A percentile compares a stretch with the other conserved stretches of the same genome.
Conservation (phyloP, 2,329 filamentous ascomycete genomes). For the Pseudogymnoascus sp. region DNA sequence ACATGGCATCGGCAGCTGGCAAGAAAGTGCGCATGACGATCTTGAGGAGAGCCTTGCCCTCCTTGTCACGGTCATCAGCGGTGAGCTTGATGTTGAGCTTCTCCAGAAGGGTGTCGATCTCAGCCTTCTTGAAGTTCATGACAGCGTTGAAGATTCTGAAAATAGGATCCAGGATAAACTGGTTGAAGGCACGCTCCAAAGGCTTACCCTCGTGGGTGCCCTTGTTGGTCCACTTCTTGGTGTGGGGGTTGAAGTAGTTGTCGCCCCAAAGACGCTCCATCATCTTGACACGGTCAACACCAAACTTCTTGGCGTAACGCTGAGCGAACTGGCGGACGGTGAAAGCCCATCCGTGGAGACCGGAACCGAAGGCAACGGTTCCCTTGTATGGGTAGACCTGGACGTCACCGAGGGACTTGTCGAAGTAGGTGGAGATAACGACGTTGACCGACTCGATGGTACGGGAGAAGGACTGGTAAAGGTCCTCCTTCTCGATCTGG, state of each 20-base stretch:
- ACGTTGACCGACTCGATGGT: slow-evolving; percentile 99
- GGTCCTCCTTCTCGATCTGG: slow-evolving; percentile 95
- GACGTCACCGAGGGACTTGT: slow-evolving; percentile 93
- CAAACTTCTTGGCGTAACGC: slow-evolving; percentile 99
- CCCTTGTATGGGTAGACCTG: slow-evolving; percentile 98
- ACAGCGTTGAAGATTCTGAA: slow-evolving; percentile 96
- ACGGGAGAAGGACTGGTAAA: slow-evolving; percentile 99
- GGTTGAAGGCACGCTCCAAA: slow-evolving; percentile 98
- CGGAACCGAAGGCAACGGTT: slow-evolving; percentile 97
- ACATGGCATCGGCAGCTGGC: slow-evolving; percentile 90
- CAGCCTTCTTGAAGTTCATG: slow-evolving; percentile 99
- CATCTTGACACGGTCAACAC: slow-evolving; percentile 99
- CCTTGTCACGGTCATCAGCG: slow-evolving; percentile 79
- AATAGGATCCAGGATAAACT: slow-evolving; percentile 99
- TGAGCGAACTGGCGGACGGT: slow-evolving; percentile 95
- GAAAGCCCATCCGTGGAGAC: slow-evolving; percentile 99
- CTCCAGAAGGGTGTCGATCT: slow-evolving; percentile 70
- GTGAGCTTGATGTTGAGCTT: slow-evolving; percentile 95
- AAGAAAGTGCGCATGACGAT: slow-evolving; percentile 98
- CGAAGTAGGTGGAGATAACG: slow-evolving; percentile 97
- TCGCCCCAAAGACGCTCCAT: slow-evolving; percentile 99
- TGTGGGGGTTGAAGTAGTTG: slow-evolving; percentile 99
- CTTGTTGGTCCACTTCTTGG: slow-evolving; percentile 99
- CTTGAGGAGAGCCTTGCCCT: slow-evolving; percentile 98
- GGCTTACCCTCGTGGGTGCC: slow-evolving; percentile 74